Evolutionary conservation across 345 rosid genomes (phyloP).

Genomic region (Eutrema heterophyllum): DNA sequence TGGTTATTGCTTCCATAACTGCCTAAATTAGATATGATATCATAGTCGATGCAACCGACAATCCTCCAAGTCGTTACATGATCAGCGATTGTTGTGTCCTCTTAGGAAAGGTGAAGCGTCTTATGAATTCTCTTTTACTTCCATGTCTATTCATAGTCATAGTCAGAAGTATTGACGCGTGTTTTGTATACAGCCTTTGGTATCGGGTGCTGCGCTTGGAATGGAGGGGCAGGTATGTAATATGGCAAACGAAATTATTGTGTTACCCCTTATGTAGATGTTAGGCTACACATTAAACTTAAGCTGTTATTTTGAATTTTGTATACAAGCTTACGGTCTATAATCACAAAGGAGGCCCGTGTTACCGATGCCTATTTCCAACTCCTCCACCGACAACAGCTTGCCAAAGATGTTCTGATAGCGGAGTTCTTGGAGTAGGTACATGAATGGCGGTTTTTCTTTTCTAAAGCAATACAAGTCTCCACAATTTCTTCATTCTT

Average conservation of each 20-base stretch:
- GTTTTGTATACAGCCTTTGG: conserved; percentile 67
- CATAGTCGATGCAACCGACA: conserved; percentile 88
- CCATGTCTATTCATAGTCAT: not conserved
- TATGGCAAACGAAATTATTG: not conserved
- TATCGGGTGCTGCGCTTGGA: conserved; percentile 97
- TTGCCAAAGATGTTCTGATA: conserved; percentile 85
- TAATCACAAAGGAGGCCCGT: conserved; percentile 73
- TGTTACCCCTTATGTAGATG: not conserved
- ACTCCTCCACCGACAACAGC: conserved; percentile 81
- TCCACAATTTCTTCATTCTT: not conserved
- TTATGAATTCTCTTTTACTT: not conserved
- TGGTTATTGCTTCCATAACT: conserved; percentile 37
- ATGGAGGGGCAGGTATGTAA: conserved; percentile 83
- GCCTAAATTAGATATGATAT: conserved; percentile 61
- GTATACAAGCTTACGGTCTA: conserved; percentile 50
- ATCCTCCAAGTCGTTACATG: conserved; percentile 97
- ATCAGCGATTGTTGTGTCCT: conserved; percentile 95
- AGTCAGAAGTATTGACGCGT: not conserved
- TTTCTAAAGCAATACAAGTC: not conserved
- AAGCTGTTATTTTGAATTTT: not conserved
- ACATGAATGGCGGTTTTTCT: conserved; percentile 1
- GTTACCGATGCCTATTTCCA: conserved; percentile 84
- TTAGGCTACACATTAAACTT: not conserved
- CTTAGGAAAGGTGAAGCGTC: conserved; percentile 69
- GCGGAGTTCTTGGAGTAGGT: conserved; percentile 92